Evolutionary conservation across 257 asterid genomes (phyloP).

Genomic region (Plectranthus barbatus): DNA sequence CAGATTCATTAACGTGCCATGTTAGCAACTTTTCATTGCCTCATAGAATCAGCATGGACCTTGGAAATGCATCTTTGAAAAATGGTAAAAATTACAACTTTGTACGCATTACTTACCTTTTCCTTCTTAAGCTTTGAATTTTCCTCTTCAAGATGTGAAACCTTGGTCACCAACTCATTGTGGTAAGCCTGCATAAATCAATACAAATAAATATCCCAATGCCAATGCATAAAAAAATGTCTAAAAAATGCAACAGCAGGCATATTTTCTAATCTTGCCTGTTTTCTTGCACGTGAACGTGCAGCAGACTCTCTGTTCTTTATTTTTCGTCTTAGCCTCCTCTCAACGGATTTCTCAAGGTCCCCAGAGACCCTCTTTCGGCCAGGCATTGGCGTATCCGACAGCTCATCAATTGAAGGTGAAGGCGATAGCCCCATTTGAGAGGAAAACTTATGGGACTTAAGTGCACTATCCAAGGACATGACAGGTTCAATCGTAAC

Average conservation of each 20-base stretch:
- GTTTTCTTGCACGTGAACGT: slow-evolving; percentile 87
- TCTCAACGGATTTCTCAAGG: slow-evolving; percentile 54
- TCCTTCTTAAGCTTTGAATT: slow-evolving; percentile 62
- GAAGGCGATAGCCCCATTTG: slow-evolving; percentile 52
- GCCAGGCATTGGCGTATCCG: slow-evolving; percentile 52
- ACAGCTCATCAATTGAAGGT: slow-evolving; percentile 46
- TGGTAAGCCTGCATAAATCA: slow-evolving; percentile 65
- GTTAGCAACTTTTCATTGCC: not conserved
- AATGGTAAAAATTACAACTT: not conserved
- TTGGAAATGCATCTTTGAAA: not conserved
- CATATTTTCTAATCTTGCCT: slow-evolving; percentile 36
- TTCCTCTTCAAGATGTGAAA: slow-evolving; percentile 72
- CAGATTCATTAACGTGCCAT: not conserved
- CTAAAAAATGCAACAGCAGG: not conserved
- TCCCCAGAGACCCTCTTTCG: slow-evolving; percentile 48
- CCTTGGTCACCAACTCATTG: slow-evolving; percentile 76
- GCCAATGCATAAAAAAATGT: not conserved
- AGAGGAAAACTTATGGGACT: slow-evolving; percentile 33
- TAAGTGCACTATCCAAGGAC: slow-evolving; percentile 47
- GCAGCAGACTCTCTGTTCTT: slow-evolving; percentile 95
- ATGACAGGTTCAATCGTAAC: slow-evolving; percentile 45
- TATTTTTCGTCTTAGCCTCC: slow-evolving; percentile 76
- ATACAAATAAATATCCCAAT: not conserved
- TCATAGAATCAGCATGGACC: not conserved
- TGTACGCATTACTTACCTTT: slow-evolving; percentile 32